Evolutionary conservation across 768 basidiomycete species (phyloP), one percentile per base, ranked within the genome.

Genomic region (Psilocybe subaeruginosa): DNA sequence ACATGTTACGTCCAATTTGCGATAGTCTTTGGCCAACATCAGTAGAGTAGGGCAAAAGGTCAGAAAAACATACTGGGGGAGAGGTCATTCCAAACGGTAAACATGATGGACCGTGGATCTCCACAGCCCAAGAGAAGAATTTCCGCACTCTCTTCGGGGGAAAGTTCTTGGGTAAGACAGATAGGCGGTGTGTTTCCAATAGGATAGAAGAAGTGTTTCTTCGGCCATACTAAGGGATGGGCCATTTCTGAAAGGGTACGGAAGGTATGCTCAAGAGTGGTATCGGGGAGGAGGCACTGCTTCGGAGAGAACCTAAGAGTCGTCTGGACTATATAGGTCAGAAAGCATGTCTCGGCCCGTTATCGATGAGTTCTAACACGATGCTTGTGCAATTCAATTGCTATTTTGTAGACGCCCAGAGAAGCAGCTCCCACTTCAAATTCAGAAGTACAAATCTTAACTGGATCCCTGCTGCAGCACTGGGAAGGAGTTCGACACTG

Each of bases 111-210:
- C 30, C 85, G 73, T 9, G 82, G 80, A 64, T 88, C 87, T 16
- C 85, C 85, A 64, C 85, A 87, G 23, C 80, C 85, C 33, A 86
- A 73, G n/a, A 85, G 76, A 3, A 88, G 73, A 27, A 86, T 68
- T n/a, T 78, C 69, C 5, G 82, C 84, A n/a, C 70, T 56, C 54
- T 77, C 69, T 60, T 84, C 84, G 0, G 80, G 79, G 58, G 82
- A 70, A 4, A 88, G 67, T 43, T 79, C 74, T 56, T 80, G 72
- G 3, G 82, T 81, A 16, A 88, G 71, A 49, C 74, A 80, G 4
- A 82, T 71, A 5, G 87, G 81, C 3, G 84, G 76, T 0, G 87
- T 88, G 65, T 87, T 87, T 41, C 87, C 86, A 14, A 86, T 73
- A 1, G 85, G 80, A 68, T 87, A 87, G 73, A 85, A 88, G 60